Evolutionary conservation across 495 filamentous ascomycete genomes (phyloP), one percentile per base, ranked within the genome.

Genomic region (Pyrenula aspistea): DNA sequence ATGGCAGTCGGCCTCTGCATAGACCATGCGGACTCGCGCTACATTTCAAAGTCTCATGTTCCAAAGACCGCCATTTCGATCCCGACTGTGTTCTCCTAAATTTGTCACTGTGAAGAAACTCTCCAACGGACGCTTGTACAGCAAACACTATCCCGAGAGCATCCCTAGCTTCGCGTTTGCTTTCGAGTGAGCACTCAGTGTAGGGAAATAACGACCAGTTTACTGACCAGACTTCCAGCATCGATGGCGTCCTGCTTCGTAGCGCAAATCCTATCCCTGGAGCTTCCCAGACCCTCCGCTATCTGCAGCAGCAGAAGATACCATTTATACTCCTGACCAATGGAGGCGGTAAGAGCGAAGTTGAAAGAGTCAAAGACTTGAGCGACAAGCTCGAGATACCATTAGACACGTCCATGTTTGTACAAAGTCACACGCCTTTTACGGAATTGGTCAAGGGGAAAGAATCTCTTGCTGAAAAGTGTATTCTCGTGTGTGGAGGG

Each of bases 211-310:
- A 1, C 53, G 36, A 1, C 3, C 10, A 1, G 56, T 61, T 58
- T 8, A 58, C 51, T 48, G 54, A 56, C 57, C 20, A 20, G 2
- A 19, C 1, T 42, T 19, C 10, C 23, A 12, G 90, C 68, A 95
- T 97, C 64, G 93, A 99, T 67, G 94, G 94, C 58, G 94, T 99
- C 23, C 85, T 99, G 20, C 77, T 96, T n/a, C 89, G 91, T 65
- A 83, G 85, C 60, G 82, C 85, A 0, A 81, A 80, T 55, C 84
- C 91, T 10, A 82, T 95, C 31, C 85, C 91, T n/a, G 83, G 84
- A 25, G 94, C 94, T 0, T 73, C 80, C n/a, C 73, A 85, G 57
- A 77, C 91, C 12, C 77, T 99, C n/a, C 61, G 66, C 12, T 81
- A 81, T 59, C 83, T 97, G 22, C 80, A 91, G 60, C 62, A 78